Conservation (phyloP, 176 grass and related monocot species). For the Hyparrhenia diplandra region DNA sequence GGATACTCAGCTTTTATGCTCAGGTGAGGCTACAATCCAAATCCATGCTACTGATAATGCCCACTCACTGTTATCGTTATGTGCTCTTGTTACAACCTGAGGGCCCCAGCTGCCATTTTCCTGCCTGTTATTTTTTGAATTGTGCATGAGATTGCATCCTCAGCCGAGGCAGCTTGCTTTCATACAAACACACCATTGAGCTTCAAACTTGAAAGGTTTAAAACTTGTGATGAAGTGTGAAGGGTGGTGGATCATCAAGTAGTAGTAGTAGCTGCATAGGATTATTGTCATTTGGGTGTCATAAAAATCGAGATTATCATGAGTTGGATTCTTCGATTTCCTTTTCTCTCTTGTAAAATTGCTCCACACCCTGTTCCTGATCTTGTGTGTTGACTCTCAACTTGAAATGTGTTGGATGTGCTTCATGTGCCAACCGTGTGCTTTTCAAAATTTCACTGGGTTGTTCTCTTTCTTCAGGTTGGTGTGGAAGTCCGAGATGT, state of each 20-base stretch:
- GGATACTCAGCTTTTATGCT: conserved; percentile 98
- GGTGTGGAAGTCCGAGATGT: conserved; percentile 83
- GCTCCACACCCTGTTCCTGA: not conserved
- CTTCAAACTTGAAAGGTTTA: not conserved
- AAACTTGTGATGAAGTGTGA: not conserved
- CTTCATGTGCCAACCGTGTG: not conserved
- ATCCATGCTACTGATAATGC: not conserved
- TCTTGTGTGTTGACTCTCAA: not conserved
- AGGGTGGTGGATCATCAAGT: not conserved
- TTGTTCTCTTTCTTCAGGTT: conserved; percentile 37
- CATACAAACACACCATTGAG: not conserved
- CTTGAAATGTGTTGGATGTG: not conserved
- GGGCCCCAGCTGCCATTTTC: not conserved
- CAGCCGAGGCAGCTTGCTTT: not conserved
- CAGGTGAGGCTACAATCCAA: conserved; percentile 48
- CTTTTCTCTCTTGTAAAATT: not conserved
- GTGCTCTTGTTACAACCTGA: not conserved
- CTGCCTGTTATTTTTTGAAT: not conserved
- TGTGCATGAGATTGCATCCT: not conserved
- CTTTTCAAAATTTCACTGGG: not conserved
- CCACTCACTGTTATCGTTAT: not conserved
- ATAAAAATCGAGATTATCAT: no score
- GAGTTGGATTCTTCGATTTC: not conserved
- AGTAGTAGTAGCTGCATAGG: not conserved
- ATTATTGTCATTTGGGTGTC: no score